Evolutionary conservation across 2,329 filamentous ascomycete genomes (phyloP).

Genomic region (Ceratocystis eucalypticola): DNA sequence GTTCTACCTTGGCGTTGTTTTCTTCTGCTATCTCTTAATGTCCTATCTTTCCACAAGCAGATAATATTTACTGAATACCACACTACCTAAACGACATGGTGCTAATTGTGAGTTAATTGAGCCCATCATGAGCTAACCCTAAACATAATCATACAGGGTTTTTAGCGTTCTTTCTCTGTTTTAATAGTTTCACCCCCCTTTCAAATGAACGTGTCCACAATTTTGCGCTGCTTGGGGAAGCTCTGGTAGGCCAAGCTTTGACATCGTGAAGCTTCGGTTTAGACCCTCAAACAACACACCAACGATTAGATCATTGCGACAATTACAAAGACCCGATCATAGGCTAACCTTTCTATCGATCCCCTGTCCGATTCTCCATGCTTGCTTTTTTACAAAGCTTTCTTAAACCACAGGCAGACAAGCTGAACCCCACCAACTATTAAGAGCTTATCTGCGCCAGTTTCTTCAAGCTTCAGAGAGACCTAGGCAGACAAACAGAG

Average conservation of each 20-base stretch:
- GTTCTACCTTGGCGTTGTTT: not conserved
- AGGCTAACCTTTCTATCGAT: too few species aligned
- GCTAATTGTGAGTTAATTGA: not conserved
- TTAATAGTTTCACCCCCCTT: conserved; percentile 8
- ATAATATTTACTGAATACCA: too few species aligned
- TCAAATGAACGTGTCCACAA: conserved; percentile 17
- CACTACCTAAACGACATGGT: too few species aligned
- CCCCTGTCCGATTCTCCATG: not conserved
- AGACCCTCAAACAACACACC: not conserved
- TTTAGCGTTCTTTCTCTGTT: not conserved
- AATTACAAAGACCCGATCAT: too few species aligned
- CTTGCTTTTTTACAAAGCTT: not conserved
- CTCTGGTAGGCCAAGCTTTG: not conserved
- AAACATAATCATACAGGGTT: not conserved
- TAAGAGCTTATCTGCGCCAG: not conserved
- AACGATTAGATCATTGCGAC: not conserved
- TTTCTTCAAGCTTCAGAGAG: not conserved
- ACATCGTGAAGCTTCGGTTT: not conserved
- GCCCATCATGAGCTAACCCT: not conserved
- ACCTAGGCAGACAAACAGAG: too few species aligned
- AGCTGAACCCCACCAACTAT: not conserved
- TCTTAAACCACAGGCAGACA: not conserved
- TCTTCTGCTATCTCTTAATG: not conserved
- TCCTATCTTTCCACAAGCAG: too few species aligned
- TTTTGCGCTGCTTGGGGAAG: not conserved